Conservation (phyloP, 2,329 filamentous ascomycete genomes). For the Cercospora sp. region DNA sequence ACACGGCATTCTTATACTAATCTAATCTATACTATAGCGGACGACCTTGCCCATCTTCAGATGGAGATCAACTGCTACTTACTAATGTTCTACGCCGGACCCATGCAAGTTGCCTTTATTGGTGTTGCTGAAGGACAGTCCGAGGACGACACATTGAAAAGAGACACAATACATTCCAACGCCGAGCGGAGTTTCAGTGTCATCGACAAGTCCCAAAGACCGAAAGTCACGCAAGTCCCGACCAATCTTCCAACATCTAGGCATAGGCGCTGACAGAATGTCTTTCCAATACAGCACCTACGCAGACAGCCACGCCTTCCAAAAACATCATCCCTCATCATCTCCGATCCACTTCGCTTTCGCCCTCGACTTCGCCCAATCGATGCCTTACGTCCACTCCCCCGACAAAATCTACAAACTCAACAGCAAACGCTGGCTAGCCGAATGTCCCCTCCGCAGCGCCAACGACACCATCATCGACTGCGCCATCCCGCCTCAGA, state of each 20-base stretch:
- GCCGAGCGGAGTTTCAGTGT: background rate
- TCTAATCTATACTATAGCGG: background rate
- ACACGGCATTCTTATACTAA: too few relatives aligned
- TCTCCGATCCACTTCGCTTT: background rate
- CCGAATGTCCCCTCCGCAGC: background rate
- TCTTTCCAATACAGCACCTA: background rate
- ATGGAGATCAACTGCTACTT: background rate
- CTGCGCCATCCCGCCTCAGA: background rate
- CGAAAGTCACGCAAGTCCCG: background rate
- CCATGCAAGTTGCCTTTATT: background rate
- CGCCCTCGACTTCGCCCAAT: slow-evolving; percentile 4
- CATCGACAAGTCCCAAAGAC: background rate
- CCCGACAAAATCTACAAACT: slow-evolving; percentile 7
- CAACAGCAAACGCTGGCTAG: slow-evolving; percentile 9
- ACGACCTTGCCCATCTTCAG: background rate
- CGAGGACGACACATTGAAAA: background rate
- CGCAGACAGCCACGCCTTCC: background rate
- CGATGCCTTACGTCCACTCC: background rate
- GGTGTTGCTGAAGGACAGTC: background rate
- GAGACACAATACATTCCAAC: background rate
- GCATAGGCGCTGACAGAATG: background rate
- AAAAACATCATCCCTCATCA: background rate
- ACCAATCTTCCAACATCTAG: background rate
- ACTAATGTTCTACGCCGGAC: background rate
- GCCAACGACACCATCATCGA: slow-evolving; percentile 6